phyloP scores from a whole-genome alignment of 1,139 yeast species.

The Neolecta irregularis region DNA sequence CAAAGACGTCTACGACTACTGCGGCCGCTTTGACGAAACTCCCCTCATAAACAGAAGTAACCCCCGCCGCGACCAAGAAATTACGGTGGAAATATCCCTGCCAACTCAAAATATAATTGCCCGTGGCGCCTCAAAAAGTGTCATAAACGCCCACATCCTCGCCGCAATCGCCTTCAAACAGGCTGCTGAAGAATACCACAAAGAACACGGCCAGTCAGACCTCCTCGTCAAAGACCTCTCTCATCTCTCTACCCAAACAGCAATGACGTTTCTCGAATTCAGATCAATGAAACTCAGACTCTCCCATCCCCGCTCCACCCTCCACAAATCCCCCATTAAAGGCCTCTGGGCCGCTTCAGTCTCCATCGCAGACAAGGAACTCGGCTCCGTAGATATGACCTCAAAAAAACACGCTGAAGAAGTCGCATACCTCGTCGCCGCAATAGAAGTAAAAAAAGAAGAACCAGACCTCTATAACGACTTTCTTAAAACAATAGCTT shows the following conservation, averaged over 20 bases:
- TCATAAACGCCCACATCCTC: conserved; percentile 6
- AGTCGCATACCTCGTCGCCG: conserved; percentile 14
- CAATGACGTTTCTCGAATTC: conserved; percentile 13
- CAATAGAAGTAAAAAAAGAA: conserved; percentile 12
- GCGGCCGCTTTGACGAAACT: conserved; percentile 10
- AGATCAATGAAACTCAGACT: conserved; percentile 2
- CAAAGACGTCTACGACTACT: conserved; percentile 7
- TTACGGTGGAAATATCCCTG: conserved; percentile 1
- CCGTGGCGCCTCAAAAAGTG: conserved; percentile 5
- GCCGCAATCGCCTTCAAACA: conserved; percentile 11
- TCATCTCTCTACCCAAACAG: conserved; percentile 13
- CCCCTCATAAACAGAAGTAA: too few relatives aligned
- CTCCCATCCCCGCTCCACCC: neutral
- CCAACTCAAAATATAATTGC: conserved; percentile 6
- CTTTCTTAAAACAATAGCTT: conserved; percentile 12
- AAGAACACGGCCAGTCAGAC: conserved; percentile 7
- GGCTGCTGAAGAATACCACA: conserved; percentile 12
- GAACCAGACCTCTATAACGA: conserved; percentile 12
- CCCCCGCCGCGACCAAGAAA: too few relatives aligned
- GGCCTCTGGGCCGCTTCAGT: conserved; percentile 2
- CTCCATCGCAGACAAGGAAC: conserved; percentile 6
- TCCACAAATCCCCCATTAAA: neutral
- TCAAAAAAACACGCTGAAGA: conserved; percentile 8
- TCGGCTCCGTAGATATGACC: conserved; percentile 4
- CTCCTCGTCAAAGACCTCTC: conserved; percentile 11